Evolutionary conservation across 108 stramenopile genomes (phyloP).

Genomic region (Discostella stelligeroides): DNA sequence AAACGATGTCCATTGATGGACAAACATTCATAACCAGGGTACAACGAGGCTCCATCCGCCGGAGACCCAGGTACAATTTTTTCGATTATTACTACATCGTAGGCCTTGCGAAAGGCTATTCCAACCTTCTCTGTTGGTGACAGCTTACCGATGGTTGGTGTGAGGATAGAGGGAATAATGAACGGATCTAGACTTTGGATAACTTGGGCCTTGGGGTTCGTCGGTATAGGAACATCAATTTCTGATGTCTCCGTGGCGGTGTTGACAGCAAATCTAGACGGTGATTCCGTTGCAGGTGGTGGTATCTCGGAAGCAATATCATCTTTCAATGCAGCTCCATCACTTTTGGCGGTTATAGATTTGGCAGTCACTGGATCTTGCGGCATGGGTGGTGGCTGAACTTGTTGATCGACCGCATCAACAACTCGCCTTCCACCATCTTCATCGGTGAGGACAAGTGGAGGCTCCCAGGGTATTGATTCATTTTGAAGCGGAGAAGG

Average conservation of each 20-base stretch:
- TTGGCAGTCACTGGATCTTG: neutral
- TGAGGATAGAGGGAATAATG: constrained; percentile 26
- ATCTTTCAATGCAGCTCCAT: too few relatives aligned
- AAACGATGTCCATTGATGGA: constrained; percentile 33
- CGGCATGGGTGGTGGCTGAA: neutral
- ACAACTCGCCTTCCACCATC: neutral
- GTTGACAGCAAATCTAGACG: neutral
- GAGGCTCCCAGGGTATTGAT: neutral
- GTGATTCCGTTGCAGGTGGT: too few relatives aligned
- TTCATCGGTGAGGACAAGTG: neutral
- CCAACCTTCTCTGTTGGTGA: constrained; percentile 38
- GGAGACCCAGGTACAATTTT: constrained; percentile 28
- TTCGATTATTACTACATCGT: constrained; percentile 29
- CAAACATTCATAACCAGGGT: constrained; percentile 34
- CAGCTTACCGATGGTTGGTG: constrained; percentile 19
- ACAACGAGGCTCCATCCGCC: constrained; percentile 24
- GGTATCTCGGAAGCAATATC: too few relatives aligned
- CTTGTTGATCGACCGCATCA: neutral
- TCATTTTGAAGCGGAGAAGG: neutral
- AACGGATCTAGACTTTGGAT: constrained; percentile 24
- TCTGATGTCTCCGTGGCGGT: neutral
- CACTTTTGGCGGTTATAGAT: neutral
- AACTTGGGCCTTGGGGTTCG: neutral
- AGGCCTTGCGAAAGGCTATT: constrained; percentile 37
- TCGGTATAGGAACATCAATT: neutral